Evolutionary conservation across 2,329 filamentous ascomycete species (phyloP).

Genomic region (Colletotrichum navitas): DNA sequence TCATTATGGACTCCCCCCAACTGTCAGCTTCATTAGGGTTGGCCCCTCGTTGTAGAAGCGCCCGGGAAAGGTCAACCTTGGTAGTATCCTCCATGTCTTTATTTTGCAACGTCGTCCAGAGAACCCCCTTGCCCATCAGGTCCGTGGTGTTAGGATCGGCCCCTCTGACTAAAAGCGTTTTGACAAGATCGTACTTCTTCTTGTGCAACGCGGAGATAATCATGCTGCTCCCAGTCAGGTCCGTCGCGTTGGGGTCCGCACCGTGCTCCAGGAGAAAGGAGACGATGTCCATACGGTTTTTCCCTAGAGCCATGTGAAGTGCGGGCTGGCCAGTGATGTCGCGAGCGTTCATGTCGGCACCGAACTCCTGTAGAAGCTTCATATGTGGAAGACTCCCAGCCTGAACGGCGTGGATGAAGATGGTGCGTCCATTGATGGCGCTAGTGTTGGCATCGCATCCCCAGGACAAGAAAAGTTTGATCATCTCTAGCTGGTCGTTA

Average conservation of each 20-base stretch:
- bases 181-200: conserved; percentile 43
- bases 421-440: conserved; percentile 49
- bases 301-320: conserved; percentile 46
- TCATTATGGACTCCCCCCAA: conserved; percentile 47
- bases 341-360: conserved; percentile 48
- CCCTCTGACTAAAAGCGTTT: conserved; percentile 41
- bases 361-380: conserved; percentile 37
- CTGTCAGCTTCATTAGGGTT: conserved; percentile 44
- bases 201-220: conserved; percentile 51
- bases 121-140: conserved; percentile 31
- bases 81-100: conserved; percentile 30
- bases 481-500: conserved; percentile 33
- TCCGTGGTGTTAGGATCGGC: conserved; percentile 43
- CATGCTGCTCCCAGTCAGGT: conserved; percentile 50
- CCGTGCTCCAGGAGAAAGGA: conserved; percentile 52
- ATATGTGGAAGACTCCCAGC: conserved; percentile 36
- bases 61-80: conserved; percentile 25
- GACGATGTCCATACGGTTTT: conserved; percentile 50
- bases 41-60: conserved; percentile 33
- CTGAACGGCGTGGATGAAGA: conserved; percentile 49
- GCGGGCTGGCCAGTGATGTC: conserved; percentile 43
- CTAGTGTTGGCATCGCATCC: conserved; percentile 53
- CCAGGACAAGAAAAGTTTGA: conserved; percentile 47
- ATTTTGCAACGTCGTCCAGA: conserved; percentile 33
- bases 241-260: conserved; percentile 49